Conservation (phyloP, 2,329 filamentous ascomycete genomes). For the Neonectria coccinea region DNA sequence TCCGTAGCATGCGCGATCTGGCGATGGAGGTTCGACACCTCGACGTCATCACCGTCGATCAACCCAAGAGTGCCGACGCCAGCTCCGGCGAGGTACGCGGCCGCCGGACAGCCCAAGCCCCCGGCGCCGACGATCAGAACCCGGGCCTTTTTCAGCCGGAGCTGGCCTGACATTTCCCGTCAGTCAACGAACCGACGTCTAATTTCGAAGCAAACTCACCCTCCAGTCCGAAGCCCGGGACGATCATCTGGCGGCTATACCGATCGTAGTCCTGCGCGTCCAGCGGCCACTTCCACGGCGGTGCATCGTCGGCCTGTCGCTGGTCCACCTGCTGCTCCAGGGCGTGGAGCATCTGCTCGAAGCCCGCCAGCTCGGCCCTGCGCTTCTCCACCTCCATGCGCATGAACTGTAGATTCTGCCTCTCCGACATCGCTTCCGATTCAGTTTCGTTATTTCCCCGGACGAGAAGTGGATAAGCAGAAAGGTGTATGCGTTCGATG, state of each 20-base stretch:
- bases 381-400: conserved; percentile 59
- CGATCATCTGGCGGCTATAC: conserved; percentile 92
- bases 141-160: conserved; percentile 74
- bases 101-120: conserved; percentile 90
- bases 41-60: conserved; percentile 88
- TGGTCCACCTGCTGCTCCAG: conserved; percentile 47
- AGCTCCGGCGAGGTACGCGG: conserved; percentile 90
- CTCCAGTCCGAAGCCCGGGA: conserved; percentile 81
- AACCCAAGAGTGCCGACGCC: conserved; percentile 87
- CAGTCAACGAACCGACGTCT: conserved; percentile 2
- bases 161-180: conserved; percentile 70
- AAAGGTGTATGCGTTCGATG: too few species aligned
- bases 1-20: conserved; percentile 84
- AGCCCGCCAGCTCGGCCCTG: conserved; percentile 60
- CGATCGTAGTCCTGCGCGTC: conserved; percentile 80
- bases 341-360: conserved; percentile 59
- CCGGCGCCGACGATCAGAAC: conserved; percentile 89
- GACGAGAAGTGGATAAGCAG: not conserved
- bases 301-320: conserved; percentile 3
- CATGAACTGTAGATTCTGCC: conserved; percentile 58
- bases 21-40: conserved; percentile 90
- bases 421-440: conserved; percentile 29
- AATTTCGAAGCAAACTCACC: conserved; percentile 58
- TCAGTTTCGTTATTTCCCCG: not conserved
- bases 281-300: conserved; percentile 73